Evolutionary conservation across 1,139 yeast genomes (phyloP), one percentile per base, ranked within the genome.

Genomic region (Magnusiomyces ingens): DNA sequence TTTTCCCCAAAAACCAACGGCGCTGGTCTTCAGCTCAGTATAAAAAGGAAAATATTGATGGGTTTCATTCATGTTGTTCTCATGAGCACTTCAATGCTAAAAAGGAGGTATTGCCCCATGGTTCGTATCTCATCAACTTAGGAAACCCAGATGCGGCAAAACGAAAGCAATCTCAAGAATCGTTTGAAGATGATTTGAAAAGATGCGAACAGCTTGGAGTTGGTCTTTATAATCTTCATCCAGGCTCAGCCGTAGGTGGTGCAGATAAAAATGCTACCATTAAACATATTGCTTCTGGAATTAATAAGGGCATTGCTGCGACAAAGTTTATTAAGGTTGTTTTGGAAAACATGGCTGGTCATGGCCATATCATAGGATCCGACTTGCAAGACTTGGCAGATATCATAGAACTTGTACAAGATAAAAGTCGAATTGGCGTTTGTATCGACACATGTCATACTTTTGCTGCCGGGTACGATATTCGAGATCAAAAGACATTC

Each of bases 271-370:
- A 69, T 2, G 78, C 74, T 32, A 88, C 95, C 0, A 71, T 91
- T 50, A 71, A 71, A 51, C 79, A 81, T 54, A 73, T 93, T 59
- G 97, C 98, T 0, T 75, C 75, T 17, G 85, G 86, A 59, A 83
- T 93, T 60, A 93, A 94, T 67, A 75, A 72, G 45, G 97, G 95
- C 5, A 84, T 87, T 47, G 70, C 71, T 35, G 82, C 81, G 54
- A 93, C 99, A 0, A 63, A 70, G 4, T 84, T 82, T 64, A 98
- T 93, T 37, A 89, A 84, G 65, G 84, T 93, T 50, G 95, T 93
- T 12, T 77, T 94, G 55, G 99, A 93, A 66, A 93, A 93, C 66
- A 93, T 94, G 99, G 97, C 99, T 0, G 99, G 99, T 12, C 95
- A 90, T 61, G 96, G 96, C 6, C 85, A 87, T 58, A 76, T 91